Evolutionary conservation across 345 rosid species (phyloP).

Genomic region (Pugionium cornutum): DNA sequence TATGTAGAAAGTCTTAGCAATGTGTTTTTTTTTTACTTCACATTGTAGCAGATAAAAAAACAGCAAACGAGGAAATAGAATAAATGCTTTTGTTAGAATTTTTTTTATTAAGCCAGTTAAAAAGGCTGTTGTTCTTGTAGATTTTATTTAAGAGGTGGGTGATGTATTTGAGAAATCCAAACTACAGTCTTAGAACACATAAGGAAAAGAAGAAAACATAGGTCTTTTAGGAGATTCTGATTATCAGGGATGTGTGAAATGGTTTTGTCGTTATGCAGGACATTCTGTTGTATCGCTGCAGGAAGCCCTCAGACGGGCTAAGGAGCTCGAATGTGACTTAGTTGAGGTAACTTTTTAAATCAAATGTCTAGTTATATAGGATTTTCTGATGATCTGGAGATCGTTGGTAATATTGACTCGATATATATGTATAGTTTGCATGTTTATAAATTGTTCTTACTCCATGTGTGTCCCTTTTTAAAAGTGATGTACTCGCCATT

Average conservation of each 20-base stretch:
- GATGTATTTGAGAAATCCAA: neutral
- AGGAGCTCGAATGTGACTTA: constrained; percentile 38
- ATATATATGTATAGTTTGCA: neutral
- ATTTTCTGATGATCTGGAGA: constrained; percentile 8
- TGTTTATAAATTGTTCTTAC: neutral
- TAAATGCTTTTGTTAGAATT: constrained; percentile 6
- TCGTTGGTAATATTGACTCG: constrained; percentile 2
- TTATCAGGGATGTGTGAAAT: constrained; percentile 8
- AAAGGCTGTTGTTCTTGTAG: constrained; percentile 4
- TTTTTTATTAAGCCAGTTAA: neutral
- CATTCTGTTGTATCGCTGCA: constrained; percentile 34
- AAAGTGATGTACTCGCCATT: neutral
- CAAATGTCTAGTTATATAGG: neutral
- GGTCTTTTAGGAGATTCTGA: neutral
- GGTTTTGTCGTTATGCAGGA: constrained; percentile 30
- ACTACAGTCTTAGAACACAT: constrained; percentile 7
- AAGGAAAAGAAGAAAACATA: neutral
- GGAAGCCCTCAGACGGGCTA: constrained; percentile 41
- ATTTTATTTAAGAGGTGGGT: constrained; percentile 1
- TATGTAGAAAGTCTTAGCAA: neutral
- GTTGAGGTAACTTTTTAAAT: constrained; percentile 34
- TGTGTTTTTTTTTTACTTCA: no score
- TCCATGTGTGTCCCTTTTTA: neutral
- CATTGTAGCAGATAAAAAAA: neutral
- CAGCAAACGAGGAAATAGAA: neutral